phyloP scores from a whole-genome alignment of 2,329 filamentous ascomycete genomes.

The Rhynchosporium secalis region DNA sequence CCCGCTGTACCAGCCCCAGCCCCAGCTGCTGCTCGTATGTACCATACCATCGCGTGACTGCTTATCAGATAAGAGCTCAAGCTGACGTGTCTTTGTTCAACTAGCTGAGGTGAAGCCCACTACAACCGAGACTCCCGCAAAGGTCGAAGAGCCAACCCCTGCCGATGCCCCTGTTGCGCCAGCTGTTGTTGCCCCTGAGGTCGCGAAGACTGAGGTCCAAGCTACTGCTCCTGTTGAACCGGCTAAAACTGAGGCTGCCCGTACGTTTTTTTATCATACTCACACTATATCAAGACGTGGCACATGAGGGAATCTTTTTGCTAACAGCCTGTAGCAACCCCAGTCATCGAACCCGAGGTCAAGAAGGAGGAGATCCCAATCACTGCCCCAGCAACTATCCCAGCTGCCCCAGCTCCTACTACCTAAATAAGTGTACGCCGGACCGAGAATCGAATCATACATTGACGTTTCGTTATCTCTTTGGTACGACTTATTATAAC shows the following conservation, averaged over 20 bases:
- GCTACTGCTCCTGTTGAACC: constrained; percentile 26
- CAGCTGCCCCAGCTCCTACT: constrained; percentile 16
- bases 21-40: constrained; percentile 27
- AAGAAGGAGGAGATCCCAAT: constrained; percentile 26
- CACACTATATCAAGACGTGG: background rate
- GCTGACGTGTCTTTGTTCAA: constrained; percentile 20
- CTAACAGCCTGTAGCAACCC: constrained; percentile 21
- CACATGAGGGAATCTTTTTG: background rate
- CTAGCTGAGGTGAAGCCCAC: constrained; percentile 24
- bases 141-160: constrained; percentile 28
- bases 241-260: constrained; percentile 25
- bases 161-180: constrained; percentile 14
- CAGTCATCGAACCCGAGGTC: constrained; percentile 24
- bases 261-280: constrained; percentile 4
- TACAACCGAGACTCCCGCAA: constrained; percentile 24
- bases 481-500: constrained; percentile 19
- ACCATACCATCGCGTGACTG: constrained; percentile 13
- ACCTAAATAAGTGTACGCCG: constrained; percentile 24
- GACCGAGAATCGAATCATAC: constrained; percentile 4
- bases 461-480: constrained; percentile 18
- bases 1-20: constrained; percentile 27
- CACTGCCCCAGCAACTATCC: constrained; percentile 22
- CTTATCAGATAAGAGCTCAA: constrained; percentile 11
- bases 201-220: constrained; percentile 28
- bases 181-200: constrained; percentile 15